phyloP scores from a whole-genome alignment of 2,329 filamentous ascomycete species.

The Cercospora zeae-maydis region DNA sequence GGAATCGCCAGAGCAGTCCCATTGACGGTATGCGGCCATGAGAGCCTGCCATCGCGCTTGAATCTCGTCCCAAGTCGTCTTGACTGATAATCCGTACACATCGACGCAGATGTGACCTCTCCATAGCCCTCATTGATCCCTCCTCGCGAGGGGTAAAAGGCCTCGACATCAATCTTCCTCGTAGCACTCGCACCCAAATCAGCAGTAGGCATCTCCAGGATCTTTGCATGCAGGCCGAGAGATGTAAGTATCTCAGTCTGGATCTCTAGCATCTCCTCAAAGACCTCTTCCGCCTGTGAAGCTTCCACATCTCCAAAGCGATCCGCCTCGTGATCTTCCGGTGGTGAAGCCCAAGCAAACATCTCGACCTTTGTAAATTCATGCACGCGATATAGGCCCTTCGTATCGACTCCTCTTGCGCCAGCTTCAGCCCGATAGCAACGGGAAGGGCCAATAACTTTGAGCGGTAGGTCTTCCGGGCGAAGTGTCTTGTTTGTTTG shows the following conservation, averaged over 20 bases:
- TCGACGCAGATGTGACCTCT: constrained; percentile 84
- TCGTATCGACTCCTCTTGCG: constrained; percentile 82
- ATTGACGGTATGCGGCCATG: constrained; percentile 86
- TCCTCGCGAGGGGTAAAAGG: constrained; percentile 77
- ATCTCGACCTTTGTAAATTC: constrained; percentile 99
- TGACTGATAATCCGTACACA: constrained; percentile 93
- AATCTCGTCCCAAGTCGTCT: constrained; percentile 74
- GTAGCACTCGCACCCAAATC: constrained; percentile 87
- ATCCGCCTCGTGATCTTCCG: constrained; percentile 23
- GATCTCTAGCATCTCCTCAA: constrained; percentile 80
- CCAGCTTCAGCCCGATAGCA: constrained; percentile 96
- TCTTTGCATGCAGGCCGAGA: constrained; percentile 77
- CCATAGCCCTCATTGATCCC: constrained; percentile 73
- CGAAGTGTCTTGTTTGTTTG: constrained; percentile 70
- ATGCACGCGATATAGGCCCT: constrained; percentile 93
- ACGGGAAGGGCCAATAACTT: constrained; percentile 78
- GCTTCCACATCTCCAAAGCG: constrained; percentile 30
- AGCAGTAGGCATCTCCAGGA: constrained; percentile 85
- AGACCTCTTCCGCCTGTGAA: constrained; percentile 55
- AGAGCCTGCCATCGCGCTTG: constrained; percentile 54
- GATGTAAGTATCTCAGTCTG: constrained; percentile 77
- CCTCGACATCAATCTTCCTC: constrained; percentile 90
- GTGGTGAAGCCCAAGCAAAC: constrained; percentile 74
- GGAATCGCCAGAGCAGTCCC: constrained; percentile 92
- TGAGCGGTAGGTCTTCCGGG: constrained; percentile 65